Conservation (phyloP, 2,329 filamentous ascomycete genomes). For the Diaporthe citriasiana region DNA sequence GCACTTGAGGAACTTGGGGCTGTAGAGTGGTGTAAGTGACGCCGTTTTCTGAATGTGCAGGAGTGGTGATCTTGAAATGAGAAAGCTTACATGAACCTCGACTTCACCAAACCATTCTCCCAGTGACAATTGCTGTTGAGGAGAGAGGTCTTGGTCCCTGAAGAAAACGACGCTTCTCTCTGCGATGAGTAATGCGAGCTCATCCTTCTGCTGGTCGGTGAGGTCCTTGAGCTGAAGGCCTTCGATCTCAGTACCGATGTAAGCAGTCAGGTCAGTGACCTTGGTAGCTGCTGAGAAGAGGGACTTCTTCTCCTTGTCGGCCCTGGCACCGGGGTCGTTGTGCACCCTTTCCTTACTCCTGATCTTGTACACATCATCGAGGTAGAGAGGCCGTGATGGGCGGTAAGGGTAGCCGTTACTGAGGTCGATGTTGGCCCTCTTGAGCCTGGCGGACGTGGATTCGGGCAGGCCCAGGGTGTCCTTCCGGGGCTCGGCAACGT, state of each 20-base stretch:
- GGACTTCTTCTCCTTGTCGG: slow-evolving; percentile 74
- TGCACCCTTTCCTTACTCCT: slow-evolving; percentile 68
- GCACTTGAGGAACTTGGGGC: slow-evolving; percentile 80
- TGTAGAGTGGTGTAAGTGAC: slow-evolving; percentile 48
- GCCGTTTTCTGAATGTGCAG: background rate
- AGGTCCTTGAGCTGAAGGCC: slow-evolving; percentile 75
- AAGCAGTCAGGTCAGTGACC: slow-evolving; percentile 71
- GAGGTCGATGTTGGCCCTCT: slow-evolving; percentile 78
- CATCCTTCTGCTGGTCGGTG: slow-evolving; percentile 70
- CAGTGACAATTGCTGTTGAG: slow-evolving; percentile 73
- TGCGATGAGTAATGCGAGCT: slow-evolving; percentile 73
- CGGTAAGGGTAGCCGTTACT: slow-evolving; percentile 80
- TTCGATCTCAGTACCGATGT: slow-evolving; percentile 76
- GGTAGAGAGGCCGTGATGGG: slow-evolving; percentile 74
- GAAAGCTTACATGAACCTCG: slow-evolving; percentile 73
- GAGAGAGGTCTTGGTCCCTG: slow-evolving; percentile 72
- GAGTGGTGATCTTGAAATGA: no score
- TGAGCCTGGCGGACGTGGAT: slow-evolving; percentile 68
- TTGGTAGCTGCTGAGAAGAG: slow-evolving; percentile 73
- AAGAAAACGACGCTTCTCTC: slow-evolving; percentile 78
- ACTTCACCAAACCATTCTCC: slow-evolving; percentile 75
- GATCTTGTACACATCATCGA: slow-evolving; percentile 79
- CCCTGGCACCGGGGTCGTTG: slow-evolving; percentile 73
- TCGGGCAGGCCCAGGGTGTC: slow-evolving; percentile 74
- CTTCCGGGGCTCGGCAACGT: slow-evolving; percentile 73